A percentile compares a stretch with the other conserved stretches of the same genome.
Conservation (phyloP, 805 yeast species). For the Lipomyces mesembrius region DNA sequence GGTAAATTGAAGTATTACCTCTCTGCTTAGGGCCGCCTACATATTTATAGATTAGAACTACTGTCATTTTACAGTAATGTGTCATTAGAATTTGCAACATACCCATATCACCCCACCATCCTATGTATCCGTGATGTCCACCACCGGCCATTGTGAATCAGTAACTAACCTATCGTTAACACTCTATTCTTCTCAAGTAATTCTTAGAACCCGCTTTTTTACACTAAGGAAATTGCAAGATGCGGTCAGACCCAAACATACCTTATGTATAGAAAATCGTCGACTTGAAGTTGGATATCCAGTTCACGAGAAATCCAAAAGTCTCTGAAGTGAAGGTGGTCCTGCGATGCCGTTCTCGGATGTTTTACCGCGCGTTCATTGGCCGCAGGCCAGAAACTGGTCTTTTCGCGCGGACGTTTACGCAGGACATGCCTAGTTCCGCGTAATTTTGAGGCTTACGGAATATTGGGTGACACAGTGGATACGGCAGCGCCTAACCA, state of each 20-base stretch:
- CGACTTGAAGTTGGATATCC: background rate
- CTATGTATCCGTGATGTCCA: constrained; percentile 62
- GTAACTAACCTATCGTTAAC: background rate
- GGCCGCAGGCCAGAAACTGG: background rate
- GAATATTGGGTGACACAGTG: background rate
- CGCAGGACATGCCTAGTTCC: background rate
- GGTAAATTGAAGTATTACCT: constrained; percentile 50
- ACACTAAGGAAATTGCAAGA: background rate
- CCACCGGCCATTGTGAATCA: constrained; percentile 35
- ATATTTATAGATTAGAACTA: constrained; percentile 9
- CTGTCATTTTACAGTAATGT: background rate
- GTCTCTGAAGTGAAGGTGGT: background rate
- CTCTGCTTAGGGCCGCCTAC: constrained; percentile 76
- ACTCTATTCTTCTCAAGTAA: background rate
- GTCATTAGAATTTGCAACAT: constrained; percentile 39
- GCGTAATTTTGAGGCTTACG: background rate
- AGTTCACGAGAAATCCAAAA: background rate
- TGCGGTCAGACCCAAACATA: background rate
- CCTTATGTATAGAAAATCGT: background rate
- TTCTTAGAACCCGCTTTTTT: background rate
- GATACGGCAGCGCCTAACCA: background rate
- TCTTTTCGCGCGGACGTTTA: background rate
- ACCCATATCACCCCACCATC: constrained; percentile 97
- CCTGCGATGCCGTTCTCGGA: background rate
- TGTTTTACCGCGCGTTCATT: background rate